Evolutionary conservation across 352 stramenopile species (phyloP), one percentile per base, ranked within the genome.

Genomic region (Peronospora destructor): DNA sequence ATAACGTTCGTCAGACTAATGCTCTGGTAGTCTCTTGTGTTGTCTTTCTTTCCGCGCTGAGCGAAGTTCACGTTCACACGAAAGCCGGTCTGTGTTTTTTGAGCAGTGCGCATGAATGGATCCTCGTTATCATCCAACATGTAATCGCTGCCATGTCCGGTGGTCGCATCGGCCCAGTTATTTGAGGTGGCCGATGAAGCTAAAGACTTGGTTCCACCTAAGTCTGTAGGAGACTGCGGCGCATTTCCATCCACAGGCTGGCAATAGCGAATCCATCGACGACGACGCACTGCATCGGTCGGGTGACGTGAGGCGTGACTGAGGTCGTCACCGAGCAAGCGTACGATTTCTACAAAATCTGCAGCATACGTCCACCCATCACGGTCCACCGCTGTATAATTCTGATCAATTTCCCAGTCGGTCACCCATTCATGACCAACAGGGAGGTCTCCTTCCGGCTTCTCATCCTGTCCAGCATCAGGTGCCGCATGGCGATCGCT

Each of bases 11-110:
- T 81, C 23, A 94, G 53, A 53, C 77, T 82, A 34, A 94, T 84
- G 48, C 80, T 94, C 55, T 90, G 78, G 57, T 94, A 94, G 53
- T 94, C 83, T 41, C 91, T 94, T 38, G 83, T 94, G 58, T 84
- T 90, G 51, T 94, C 83, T 50, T 94, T 94, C 21, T 73, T 81
- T 46, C 77, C 73, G 9, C 81, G 78, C 46, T 88, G 72, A 7
- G 79, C 54, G 51, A 94, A 94, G 44, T 89, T 91, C 51, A 93
- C 79, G 48, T 88, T 88, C 13, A 91, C 77, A 29, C 81, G 78
- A 42, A 94, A 94, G 0, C 80, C 82, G 9, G 78, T 88, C 45
- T 94, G 82, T n/a, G 77, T 79, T 45, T 90, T 91, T 52, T 89
- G 76, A 29, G 80, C 80, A 8, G 83, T 91, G 32, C 81, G 78